Evolutionary conservation across 257 asterid species (phyloP).

Genomic region (Nicotiana tabacum): DNA sequence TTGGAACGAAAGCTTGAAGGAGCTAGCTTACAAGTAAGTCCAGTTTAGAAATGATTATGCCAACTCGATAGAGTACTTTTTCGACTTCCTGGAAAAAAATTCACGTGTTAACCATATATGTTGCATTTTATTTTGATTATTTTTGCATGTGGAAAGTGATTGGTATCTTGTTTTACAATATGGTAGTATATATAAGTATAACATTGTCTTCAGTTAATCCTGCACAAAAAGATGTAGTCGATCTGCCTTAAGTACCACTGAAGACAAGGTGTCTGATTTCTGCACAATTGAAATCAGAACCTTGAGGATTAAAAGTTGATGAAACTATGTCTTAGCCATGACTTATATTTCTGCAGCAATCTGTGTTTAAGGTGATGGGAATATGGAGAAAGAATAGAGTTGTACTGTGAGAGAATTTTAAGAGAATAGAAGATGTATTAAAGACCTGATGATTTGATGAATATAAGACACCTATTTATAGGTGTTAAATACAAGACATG

Average conservation of each 20-base stretch:
- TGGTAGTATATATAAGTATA: neutral
- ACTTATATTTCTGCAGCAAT: neutral
- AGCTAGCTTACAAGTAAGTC: conserved; percentile 91
- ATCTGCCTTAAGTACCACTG: neutral
- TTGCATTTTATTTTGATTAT: neutral
- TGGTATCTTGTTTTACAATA: neutral
- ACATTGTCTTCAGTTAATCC: neutral
- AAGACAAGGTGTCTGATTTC: neutral
- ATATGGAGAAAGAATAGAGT: neutral
- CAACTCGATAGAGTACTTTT: neutral
- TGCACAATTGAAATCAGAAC: neutral
- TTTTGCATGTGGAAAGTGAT: neutral
- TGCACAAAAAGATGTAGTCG: neutral
- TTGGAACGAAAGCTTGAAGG: conserved; percentile 84
- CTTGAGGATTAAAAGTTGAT: neutral
- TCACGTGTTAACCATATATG: neutral
- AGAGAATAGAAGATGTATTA: neutral
- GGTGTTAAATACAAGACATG: neutral
- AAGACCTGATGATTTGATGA: neutral
- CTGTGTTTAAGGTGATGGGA: neutral
- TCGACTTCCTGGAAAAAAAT: neutral
- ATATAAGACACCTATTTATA: neutral
- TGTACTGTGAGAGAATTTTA: neutral
- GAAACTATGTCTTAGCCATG: neutral
- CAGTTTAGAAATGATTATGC: neutral